phyloP scores from a whole-genome alignment of 179 eudicot species.

The Pouteria campechiana region DNA sequence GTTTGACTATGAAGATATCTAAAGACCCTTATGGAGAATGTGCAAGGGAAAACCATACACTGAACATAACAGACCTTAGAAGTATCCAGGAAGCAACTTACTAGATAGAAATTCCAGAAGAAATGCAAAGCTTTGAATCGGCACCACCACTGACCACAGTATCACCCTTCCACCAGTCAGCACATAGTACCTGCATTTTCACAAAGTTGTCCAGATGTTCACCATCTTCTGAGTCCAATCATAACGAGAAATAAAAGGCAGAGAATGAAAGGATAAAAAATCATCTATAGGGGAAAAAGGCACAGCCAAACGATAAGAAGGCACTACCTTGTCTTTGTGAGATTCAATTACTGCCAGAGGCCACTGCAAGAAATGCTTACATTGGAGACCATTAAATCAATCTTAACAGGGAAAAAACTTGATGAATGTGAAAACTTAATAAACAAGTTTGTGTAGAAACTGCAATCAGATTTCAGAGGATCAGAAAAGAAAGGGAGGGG shows the following conservation, averaged over 20 bases:
- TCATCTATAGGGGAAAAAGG: background rate
- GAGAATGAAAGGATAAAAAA: background rate
- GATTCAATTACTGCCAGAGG: conserved; percentile 72
- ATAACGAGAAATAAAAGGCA: background rate
- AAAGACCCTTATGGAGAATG: too few species aligned
- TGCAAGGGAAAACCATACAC: too few species aligned
- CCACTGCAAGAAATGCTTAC: conserved; percentile 82
- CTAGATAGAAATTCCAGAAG: conserved; percentile 51
- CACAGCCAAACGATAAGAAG: background rate
- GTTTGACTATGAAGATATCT: too few species aligned
- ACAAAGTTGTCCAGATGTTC: background rate
- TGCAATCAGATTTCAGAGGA: too few species aligned
- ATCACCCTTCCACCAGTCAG: conserved; percentile 91
- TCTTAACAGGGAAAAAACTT: too few species aligned
- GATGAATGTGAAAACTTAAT: too few species aligned
- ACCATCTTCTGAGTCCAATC: background rate
- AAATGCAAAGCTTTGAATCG: conserved; percentile 74
- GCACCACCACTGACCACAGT: conserved; percentile 83
- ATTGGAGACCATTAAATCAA: too few species aligned
- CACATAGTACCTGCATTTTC: conserved; percentile 57
- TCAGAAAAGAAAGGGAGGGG: too few species aligned
- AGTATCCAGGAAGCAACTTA: too few species aligned
- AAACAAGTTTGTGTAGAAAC: too few species aligned
- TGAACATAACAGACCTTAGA: too few species aligned
- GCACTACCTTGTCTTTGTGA: conserved; percentile 71